Evolutionary conservation across 2,329 filamentous ascomycete species (phyloP).

Genomic region (Geosmithia putterillii): DNA sequence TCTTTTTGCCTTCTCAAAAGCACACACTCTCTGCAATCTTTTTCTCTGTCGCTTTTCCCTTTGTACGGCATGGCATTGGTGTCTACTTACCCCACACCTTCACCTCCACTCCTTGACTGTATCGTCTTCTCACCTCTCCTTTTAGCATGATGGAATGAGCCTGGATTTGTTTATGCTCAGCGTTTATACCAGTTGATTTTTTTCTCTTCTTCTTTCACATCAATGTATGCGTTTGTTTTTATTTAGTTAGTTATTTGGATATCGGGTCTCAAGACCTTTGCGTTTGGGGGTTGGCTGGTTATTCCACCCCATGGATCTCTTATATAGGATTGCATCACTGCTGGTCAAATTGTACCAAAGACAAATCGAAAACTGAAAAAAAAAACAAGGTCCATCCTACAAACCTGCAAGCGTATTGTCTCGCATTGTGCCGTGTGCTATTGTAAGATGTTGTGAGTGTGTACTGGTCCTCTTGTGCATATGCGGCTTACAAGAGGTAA

Average conservation of each 20-base stretch:
- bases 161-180: background rate
- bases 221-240: no score
- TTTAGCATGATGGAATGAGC: background rate
- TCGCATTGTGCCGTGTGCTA: no score
- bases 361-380: background rate
- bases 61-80: conserved; percentile 1
- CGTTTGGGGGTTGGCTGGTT: background rate
- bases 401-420: no score
- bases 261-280: background rate
- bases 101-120: background rate
- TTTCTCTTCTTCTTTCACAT: background rate
- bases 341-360: background rate
- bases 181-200: background rate
- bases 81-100: background rate
- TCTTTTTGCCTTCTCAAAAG: no score
- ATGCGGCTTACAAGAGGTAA: no score
- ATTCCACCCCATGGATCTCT: background rate
- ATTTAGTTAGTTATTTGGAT: background rate
- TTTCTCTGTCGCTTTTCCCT: background rate
- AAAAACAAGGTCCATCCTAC: no score
- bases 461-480: no score
- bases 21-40: conserved; percentile 4
- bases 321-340: background rate
- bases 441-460: no score
- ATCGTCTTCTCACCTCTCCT: background rate